phyloP scores from a whole-genome alignment of 1,284 basidiomycete species.

The Cutaneotrichosporon daszewskae region DNA sequence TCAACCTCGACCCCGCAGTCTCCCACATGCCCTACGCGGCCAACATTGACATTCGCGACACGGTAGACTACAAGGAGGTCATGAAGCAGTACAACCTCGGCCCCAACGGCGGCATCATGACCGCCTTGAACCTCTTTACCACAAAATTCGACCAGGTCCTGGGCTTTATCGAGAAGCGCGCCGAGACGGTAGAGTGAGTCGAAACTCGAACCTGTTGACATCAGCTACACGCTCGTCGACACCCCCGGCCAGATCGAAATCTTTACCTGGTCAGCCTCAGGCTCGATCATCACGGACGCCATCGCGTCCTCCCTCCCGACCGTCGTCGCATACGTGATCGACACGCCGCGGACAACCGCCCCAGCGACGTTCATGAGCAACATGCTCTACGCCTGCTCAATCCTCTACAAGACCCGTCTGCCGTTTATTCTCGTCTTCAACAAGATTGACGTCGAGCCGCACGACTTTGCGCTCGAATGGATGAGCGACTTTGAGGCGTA shows the following conservation, averaged over 20 bases:
- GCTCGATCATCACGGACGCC: conserved; percentile 98
- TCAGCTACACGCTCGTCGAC: conserved; percentile 86
- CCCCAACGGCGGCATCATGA: conserved; percentile 96
- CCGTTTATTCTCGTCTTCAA: conserved; percentile 99
- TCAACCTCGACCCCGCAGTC: conserved; percentile 97
- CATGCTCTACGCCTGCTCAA: conserved; percentile 99
- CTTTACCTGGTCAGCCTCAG: conserved; percentile 99
- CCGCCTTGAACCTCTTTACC: conserved; percentile 94
- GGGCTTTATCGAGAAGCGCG: conserved; percentile 82
- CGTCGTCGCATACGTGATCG: conserved; percentile 93
- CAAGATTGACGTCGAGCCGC: conserved; percentile 83
- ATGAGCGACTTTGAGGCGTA: conserved; percentile 90
- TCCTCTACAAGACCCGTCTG: conserved; percentile 95
- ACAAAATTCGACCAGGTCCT: conserved; percentile 99
- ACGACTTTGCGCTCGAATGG: conserved; percentile 93
- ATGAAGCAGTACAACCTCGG: conserved; percentile 99
- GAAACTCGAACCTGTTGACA: not conserved
- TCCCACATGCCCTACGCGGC: conserved; percentile 83
- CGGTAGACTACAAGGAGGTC: conserved; percentile 93
- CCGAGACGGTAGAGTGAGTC: conserved; percentile 76
- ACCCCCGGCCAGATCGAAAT: conserved; percentile 99
- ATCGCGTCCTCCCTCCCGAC: conserved; percentile 88
- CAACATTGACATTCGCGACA: conserved; percentile 97
- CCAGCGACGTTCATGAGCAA: conserved; percentile 99
- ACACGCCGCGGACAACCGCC: conserved; percentile 89